These are phyloP conservation scores for Amanita pseudoporphyria DNA, from an alignment of 768 basidiomycete species.

Conservation along the genomic window DNA sequence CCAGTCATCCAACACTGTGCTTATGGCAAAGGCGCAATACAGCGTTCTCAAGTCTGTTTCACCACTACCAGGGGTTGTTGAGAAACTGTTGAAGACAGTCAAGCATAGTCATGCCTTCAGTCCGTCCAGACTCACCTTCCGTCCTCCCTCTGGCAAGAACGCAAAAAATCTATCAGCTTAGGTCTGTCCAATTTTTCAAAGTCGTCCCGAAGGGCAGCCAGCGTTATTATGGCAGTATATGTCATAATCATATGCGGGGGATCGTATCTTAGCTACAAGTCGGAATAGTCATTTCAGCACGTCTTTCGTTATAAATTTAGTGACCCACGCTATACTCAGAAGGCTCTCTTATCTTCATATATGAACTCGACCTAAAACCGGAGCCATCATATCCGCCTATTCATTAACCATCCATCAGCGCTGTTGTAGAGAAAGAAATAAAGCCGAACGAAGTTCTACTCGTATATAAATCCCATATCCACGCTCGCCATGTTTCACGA, in stretches of 20 bases:
- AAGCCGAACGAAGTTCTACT: conserved; percentile 19
- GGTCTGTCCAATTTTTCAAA: conserved; percentile 59
- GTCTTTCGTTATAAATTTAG: not conserved
- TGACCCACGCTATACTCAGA: conserved; percentile 7
- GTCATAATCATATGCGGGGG: conserved; percentile 87
- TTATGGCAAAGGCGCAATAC: conserved; percentile 84
- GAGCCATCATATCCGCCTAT: conserved; percentile 49
- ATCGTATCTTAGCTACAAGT: conserved; percentile 41
- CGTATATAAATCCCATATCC: conserved; percentile 88
- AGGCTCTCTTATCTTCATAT: conserved; percentile 36
- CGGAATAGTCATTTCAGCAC: conserved; percentile 3
- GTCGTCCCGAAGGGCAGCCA: conserved; percentile 84
- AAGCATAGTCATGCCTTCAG: conserved; percentile 2
- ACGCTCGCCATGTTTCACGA: conserved; percentile 57
- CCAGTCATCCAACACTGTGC: conserved; percentile 74
- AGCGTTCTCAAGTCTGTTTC: conserved; percentile 78
- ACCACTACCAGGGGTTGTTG: conserved; percentile 51
- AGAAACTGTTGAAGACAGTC: conserved; percentile 41
- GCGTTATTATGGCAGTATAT: conserved; percentile 78
- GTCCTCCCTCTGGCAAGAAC: conserved; percentile 64
- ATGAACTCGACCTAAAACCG: conserved; percentile 70
- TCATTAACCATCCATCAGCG: not conserved
- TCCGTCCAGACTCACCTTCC: conserved; percentile 55
- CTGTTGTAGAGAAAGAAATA: not conserved
- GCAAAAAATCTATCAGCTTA: conserved; percentile 60